These are phyloP conservation scores for Ogataea siamensis DNA, from an alignment of 805 yeast genomes.

Conservation along the genomic window DNA sequence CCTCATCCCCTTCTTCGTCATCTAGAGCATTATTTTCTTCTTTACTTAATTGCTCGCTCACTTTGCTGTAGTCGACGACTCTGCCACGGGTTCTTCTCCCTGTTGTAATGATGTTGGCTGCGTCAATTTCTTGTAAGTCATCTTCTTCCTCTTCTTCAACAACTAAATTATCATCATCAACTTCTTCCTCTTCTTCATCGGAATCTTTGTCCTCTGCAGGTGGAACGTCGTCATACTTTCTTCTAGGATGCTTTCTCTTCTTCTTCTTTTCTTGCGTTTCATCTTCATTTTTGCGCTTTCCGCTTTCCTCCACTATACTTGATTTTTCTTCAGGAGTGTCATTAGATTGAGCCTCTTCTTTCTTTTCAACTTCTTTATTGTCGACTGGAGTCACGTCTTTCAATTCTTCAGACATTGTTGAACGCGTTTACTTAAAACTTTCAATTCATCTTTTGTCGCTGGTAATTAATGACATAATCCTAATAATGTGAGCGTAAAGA, in stretches of 20 bases:
- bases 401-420: slow-evolving; percentile 9
- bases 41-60: slow-evolving; percentile 65
- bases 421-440: slow-evolving; percentile 5
- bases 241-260: slow-evolving; percentile 24
- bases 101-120: slow-evolving; percentile 75
- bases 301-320: slow-evolving; percentile 5
- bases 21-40: slow-evolving; percentile 42
- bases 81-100: slow-evolving; percentile 92
- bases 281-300: slow-evolving; percentile 12
- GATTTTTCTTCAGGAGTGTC: background rate
- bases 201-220: slow-evolving; percentile 34
- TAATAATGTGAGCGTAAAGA: background rate
- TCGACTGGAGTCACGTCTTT: slow-evolving; percentile 6
- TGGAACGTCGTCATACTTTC: slow-evolving; percentile 25
- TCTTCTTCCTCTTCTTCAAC: slow-evolving; percentile 74
- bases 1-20: slow-evolving; percentile 51
- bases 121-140: slow-evolving; percentile 75
- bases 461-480: slow-evolving; percentile 2
- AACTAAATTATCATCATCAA: slow-evolving; percentile 49
- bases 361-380: slow-evolving; percentile 5
- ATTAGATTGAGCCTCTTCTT: too few relatives aligned
- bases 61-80: slow-evolving; percentile 79
- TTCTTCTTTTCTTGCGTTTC: slow-evolving; percentile 21
- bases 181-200: slow-evolving; percentile 39
- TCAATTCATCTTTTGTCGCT: background rate